phyloP scores from a whole-genome alignment of 2,329 filamentous ascomycete species.

The Pseudopyricularia javanii region DNA sequence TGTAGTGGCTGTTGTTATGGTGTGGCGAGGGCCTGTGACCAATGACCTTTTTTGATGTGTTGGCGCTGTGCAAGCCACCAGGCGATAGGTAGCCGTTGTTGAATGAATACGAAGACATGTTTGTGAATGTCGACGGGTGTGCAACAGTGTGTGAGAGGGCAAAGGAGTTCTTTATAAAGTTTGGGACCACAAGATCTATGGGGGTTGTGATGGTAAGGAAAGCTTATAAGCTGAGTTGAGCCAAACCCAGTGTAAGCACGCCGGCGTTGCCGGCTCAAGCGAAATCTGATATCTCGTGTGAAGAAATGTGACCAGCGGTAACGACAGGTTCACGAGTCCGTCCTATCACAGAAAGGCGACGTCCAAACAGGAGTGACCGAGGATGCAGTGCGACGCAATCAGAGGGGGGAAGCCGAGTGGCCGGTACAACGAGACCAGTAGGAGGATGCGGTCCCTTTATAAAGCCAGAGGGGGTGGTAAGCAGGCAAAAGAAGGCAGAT shows the following conservation, averaged over 20 bases:
- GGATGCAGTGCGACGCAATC: not conserved
- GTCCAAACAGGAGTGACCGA: not conserved
- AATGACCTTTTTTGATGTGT: not conserved
- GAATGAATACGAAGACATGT: not conserved
- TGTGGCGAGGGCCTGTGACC: not conserved
- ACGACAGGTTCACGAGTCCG: not conserved
- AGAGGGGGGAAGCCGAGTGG: conserved; percentile 1
- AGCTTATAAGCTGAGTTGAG: not conserved
- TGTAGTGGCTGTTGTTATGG: not conserved
- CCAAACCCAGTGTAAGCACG: conserved; percentile 3
- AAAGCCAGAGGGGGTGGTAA: not conserved
- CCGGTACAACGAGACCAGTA: not conserved
- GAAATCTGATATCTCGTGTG: not conserved
- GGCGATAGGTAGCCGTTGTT: conserved; percentile 1
- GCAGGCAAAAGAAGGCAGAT: not conserved
- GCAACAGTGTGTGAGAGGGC: no score
- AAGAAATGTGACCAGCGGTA: not conserved
- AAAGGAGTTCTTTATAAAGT: no score
- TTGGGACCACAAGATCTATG: not conserved
- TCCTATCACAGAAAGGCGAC: not conserved
- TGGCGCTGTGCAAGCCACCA: not conserved
- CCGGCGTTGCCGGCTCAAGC: conserved; percentile 18
- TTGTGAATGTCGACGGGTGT: no score
- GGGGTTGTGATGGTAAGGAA: not conserved
- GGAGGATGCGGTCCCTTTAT: not conserved